A percentile compares a stretch with the other conserved stretches of the same genome.
Evolutionary conservation across 257 asterid genomes (phyloP).

Genomic region (Nicotiana obtusifolia): DNA sequence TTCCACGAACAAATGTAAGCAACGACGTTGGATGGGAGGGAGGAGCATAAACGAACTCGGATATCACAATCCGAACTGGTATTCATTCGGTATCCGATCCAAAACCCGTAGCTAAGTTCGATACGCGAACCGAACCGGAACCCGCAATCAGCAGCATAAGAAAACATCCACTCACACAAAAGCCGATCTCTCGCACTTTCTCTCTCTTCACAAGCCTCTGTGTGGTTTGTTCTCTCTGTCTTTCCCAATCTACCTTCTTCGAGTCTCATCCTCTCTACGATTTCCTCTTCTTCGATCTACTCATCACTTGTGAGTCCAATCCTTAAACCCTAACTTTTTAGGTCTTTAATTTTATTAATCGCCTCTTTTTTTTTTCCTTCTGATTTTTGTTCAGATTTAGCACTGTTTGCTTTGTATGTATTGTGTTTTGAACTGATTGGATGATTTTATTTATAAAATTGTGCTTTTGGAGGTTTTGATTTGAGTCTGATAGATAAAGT

Average conservation of each 20-base stretch:
- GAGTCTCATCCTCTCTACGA: slow-evolving; percentile 26
- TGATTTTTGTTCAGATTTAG: background rate
- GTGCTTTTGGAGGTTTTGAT: background rate
- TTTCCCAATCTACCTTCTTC: background rate
- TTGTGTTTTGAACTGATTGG: background rate
- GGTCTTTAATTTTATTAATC: background rate
- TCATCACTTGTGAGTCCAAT: slow-evolving; percentile 37
- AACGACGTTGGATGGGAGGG: background rate
- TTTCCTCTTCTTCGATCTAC: slow-evolving; percentile 33
- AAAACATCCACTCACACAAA: background rate
- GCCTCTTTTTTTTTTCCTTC: background rate
- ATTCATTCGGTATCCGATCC: background rate
- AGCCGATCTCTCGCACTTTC: slow-evolving; percentile 28
- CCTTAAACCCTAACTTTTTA: slow-evolving; percentile 8
- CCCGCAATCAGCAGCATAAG: background rate
- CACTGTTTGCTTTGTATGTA: background rate
- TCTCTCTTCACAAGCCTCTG: slow-evolving; percentile 11
- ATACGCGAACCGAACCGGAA: background rate
- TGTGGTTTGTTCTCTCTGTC: background rate
- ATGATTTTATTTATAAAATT: background rate
- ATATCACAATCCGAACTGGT: background rate
- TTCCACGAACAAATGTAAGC: background rate
- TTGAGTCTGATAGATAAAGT: background rate
- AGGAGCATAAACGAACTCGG: background rate
- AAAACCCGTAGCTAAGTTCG: background rate